Evolutionary conservation across 768 basidiomycete genomes (phyloP), one percentile per base, ranked within the genome.

Genomic region (Leccinellum rugosiceps): DNA sequence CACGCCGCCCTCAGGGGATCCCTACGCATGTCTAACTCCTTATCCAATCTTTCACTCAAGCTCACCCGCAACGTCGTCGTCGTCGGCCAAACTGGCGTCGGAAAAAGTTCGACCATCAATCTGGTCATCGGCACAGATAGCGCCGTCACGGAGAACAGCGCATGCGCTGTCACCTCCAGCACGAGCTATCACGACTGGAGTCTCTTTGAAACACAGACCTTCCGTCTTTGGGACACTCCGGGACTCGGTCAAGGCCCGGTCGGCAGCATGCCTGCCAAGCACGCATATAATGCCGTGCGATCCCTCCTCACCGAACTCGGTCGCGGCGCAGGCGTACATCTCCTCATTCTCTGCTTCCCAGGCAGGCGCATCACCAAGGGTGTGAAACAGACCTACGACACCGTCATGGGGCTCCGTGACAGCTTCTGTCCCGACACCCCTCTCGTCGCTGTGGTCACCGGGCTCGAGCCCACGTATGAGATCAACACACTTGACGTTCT

Each of bases 71-170:
- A 75, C 50, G 56, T 79, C 49, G 63, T 80, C 47, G 49, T 79
- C 19, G 78, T 79, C 15, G 78, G 78, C 4, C 74, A 76, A 58
- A 72, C 71, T 0, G 78, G 66, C 21, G 62, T 54, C 6, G 66
- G 66, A 25, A 67, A 67, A 56, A 66, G 67, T 43, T 68, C 66
- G 3, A 34, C 54, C 26, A 52, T 67, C 25, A 67, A 67, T 38
- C 44, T 67, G 1, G 56, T 64, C 11, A 32, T 57, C 9, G 66
- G 59, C 17, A 2, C 38, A 47, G 59, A 66, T 13, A 63, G 62
- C 32, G 67, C 67, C 9, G 3, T 53, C 31, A 50, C 53, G 2
- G 14, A 52, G 5, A 68, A 62, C 45, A 62, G 66, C 28, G 67
- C 46, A 25, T 17, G 52, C 61, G 5, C 26, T 56, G 49, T 68